Evolutionary conservation across 352 stramenopile species (phyloP).

Genomic region (Globisporangium okanoganense): DNA sequence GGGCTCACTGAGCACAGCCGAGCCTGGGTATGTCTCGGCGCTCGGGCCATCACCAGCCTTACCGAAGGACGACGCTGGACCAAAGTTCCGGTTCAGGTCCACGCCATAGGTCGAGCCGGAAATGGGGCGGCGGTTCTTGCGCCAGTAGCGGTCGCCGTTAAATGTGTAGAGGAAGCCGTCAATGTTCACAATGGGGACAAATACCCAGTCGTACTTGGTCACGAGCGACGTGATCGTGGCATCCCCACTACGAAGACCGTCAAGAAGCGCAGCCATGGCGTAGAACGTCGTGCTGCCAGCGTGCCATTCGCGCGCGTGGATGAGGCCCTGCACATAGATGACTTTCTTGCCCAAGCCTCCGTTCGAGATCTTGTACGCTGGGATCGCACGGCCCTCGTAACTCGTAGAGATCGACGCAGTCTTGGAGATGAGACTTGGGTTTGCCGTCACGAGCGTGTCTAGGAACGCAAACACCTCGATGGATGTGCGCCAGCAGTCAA

Average conservation of each 20-base stretch:
- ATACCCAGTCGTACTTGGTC: constrained; percentile 22
- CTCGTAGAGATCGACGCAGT: constrained; percentile 11
- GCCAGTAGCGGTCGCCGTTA: constrained; percentile 21
- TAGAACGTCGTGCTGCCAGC: too few relatives aligned
- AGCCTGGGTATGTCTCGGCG: constrained; percentile 22
- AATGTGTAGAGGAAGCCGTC: constrained; percentile 29
- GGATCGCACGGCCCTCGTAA: constrained; percentile 17
- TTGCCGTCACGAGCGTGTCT: constrained; percentile 11
- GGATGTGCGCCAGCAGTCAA: constrained; percentile 25
- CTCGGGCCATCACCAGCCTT: constrained; percentile 9
- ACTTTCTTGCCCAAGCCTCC: constrained; percentile 9
- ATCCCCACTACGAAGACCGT: too few relatives aligned
- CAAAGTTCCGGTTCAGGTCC: constrained; percentile 34
- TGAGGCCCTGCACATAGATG: constrained; percentile 20
- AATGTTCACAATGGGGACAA: constrained; percentile 32
- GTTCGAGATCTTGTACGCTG: constrained; percentile 22
- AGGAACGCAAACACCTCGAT: constrained; percentile 26
- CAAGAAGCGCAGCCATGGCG: too few relatives aligned
- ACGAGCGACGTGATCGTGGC: constrained; percentile 14
- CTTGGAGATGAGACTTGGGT: constrained; percentile 15
- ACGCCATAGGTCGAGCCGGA: constrained; percentile 16
- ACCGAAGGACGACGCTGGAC: constrained; percentile 12
- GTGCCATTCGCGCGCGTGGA: too few relatives aligned
- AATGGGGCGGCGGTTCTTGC: constrained; percentile 26
- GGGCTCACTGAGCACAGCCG: constrained; percentile 20